These are phyloP conservation scores for Cladophialophora yegresii DNA, from an alignment of 2,329 filamentous ascomycete genomes.

Conservation along the genomic window DNA sequence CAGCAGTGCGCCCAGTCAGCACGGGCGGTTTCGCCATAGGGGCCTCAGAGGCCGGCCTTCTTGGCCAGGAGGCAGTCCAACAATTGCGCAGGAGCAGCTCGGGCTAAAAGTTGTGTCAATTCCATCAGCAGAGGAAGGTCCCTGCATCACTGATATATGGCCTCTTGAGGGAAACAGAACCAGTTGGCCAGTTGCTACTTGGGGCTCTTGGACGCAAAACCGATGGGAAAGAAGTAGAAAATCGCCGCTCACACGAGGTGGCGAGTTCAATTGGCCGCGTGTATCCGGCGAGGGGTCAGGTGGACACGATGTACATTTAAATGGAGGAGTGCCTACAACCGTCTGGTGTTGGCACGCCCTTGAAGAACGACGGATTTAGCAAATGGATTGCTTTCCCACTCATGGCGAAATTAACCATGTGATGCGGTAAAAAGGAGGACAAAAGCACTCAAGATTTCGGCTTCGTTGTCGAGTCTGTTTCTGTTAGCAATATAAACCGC, in stretches of 20 bases:
- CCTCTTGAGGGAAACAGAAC: neutral
- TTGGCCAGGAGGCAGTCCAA: neutral
- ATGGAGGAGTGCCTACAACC: neutral
- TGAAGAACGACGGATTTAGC: neutral
- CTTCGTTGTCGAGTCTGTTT: conserved; percentile 3
- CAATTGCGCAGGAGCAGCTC: neutral
- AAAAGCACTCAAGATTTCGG: neutral
- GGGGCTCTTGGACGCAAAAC: neutral
- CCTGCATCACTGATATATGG: neutral
- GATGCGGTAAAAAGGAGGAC: neutral
- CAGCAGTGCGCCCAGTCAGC: neutral
- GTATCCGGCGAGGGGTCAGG: neutral
- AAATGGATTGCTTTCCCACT: neutral
- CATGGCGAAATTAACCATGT: conserved; percentile 9
- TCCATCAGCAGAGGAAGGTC: neutral
- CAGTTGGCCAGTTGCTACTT: too few species aligned
- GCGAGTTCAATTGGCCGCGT: neutral
- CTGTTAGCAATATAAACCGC: conserved; percentile 30
- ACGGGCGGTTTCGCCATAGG: neutral
- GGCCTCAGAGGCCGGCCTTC: neutral
- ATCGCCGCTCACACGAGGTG: neutral
- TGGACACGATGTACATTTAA: neutral
- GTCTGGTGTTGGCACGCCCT: neutral
- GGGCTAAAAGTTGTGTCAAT: neutral
- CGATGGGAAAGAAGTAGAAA: neutral